Percentiles rank a stretch among this genome's conserved stretches.
Evolutionary conservation across 176 grass and related monocot species (phyloP).

Genomic region (Puya raimondii): DNA sequence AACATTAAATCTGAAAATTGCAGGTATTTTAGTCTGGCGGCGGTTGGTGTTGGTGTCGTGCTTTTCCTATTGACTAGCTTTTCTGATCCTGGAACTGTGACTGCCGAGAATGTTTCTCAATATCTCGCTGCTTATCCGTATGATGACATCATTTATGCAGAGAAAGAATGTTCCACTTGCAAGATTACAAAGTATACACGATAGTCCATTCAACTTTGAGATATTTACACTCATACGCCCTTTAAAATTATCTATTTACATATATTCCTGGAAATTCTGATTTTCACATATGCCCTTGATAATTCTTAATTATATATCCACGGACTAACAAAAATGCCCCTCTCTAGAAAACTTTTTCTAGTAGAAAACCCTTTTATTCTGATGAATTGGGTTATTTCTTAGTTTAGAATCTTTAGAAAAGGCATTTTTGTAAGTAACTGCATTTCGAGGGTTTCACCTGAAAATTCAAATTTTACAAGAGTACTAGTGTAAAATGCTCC

Average conservation of each 20-base stretch:
- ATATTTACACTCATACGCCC: too few relatives aligned
- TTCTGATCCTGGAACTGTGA: conserved; percentile 93
- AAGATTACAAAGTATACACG: conserved; percentile 64
- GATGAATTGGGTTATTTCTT: too few relatives aligned
- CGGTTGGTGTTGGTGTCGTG: conserved; percentile 59
- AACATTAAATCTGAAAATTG: conserved; percentile 16
- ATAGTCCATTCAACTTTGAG: neutral
- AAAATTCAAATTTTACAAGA: neutral
- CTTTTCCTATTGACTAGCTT: conserved; percentile 94
- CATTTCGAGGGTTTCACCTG: too few relatives aligned
- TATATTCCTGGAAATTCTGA: too few relatives aligned
- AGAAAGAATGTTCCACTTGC: conserved; percentile 97
- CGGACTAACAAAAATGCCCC: too few relatives aligned
- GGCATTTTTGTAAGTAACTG: too few relatives aligned
- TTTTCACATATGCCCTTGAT: too few relatives aligned
- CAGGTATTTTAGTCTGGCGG: conserved; percentile 60
- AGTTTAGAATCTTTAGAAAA: too few relatives aligned
- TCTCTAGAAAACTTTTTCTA: too few relatives aligned
- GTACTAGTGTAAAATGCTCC: neutral
- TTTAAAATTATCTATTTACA: too few relatives aligned
- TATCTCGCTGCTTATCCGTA: conserved; percentile 87
- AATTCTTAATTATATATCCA: too few relatives aligned
- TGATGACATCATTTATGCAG: conserved; percentile 69
- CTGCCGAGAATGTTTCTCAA: conserved; percentile 66
- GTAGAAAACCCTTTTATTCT: too few relatives aligned